A percentile compares a stretch with the other conserved stretches of the same genome.
phyloP scores from a whole-genome alignment of 1,284 basidiomycete species.

The Cystobasidium slooffiae region DNA sequence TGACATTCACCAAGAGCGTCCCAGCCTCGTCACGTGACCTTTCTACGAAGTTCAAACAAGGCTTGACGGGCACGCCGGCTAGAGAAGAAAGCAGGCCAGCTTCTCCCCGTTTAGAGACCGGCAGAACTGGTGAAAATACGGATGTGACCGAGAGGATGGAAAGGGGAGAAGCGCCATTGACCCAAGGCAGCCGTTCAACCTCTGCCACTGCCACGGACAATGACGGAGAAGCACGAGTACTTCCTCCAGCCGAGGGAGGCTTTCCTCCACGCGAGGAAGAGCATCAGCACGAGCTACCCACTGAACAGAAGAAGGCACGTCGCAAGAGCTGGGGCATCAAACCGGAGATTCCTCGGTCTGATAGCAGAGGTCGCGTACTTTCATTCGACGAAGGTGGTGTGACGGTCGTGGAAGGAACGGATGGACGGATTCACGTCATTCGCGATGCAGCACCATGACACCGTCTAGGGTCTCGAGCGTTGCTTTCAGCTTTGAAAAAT shows the following conservation, averaged over 20 bases:
- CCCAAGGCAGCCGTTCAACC: neutral
- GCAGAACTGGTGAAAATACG: neutral
- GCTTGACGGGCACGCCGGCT: neutral
- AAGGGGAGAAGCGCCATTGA: neutral
- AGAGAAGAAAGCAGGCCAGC: too few species aligned
- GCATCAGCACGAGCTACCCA: neutral
- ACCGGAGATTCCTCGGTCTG: neutral
- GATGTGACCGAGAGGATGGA: neutral
- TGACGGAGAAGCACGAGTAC: neutral
- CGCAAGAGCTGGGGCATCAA: neutral
- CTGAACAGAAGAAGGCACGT: neutral
- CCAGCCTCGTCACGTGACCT: neutral
- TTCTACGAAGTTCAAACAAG: slow-evolving; percentile 3
- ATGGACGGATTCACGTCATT: neutral
- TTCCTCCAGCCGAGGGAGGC: neutral
- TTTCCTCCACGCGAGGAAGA: too few species aligned
- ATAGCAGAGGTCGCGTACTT: neutral
- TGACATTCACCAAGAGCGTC: neutral
- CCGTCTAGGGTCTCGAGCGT: too few species aligned
- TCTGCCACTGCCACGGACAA: neutral
- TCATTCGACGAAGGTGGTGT: slow-evolving; percentile 2
- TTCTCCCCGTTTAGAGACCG: too few species aligned
- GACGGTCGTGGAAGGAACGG: neutral
- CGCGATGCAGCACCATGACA: too few species aligned
- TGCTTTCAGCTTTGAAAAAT: neutral